Base-by-base conservation (phyloP, 345 rosid genomes). In the Fremontodendron californicum region DNA sequence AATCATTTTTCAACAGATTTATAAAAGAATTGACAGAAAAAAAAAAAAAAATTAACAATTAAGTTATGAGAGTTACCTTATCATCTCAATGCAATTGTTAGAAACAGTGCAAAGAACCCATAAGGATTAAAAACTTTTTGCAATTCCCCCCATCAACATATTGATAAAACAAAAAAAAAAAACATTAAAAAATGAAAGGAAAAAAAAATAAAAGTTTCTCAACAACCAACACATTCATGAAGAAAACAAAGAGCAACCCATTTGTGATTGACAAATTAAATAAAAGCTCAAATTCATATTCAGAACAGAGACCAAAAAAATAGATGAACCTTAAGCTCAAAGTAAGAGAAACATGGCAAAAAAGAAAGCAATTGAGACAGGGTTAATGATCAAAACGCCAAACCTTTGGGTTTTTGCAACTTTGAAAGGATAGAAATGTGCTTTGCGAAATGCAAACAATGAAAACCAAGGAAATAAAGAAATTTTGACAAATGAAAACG, bases 241-340 rank as follows among this genome's bases (percentile, higher is more conserved):
- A 39, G 39, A 52, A 60, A 60, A 66, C 74, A 21, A 51, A 76
- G 16, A 77, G 3, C 43, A 52, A 25, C 74, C 74, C 64, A 67
- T 67, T 27, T 39, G 10, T 5, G 9, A 40, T 52, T 37, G 18
- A 11, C 37, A 19, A 3, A 18, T 25, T n/a, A 67, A 62, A n/a
- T 6, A 10, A 54, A 66, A 67, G 7, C 6, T 23, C 42, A 39
- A 13, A 40, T 18, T 58, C 75, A 57, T 27, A 57, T n/a, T 62
- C 43, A 39, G 10, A 35, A 49, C 35, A 40, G 7, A 16, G 12
- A 42, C 35, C 3, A 55, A 29, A 45, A 12, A 43, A 40, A 12
- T 13, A 39, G 8, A 51, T 0, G 29, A 54, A 3, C 46, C 51
- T 6, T 39, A 37, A 16, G 15, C 31, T 9, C 31, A 42, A 67